Base-by-base conservation (phyloP, 2,329 filamentous ascomycete genomes). In the Phaeosphaeriaceae sp. region DNA sequence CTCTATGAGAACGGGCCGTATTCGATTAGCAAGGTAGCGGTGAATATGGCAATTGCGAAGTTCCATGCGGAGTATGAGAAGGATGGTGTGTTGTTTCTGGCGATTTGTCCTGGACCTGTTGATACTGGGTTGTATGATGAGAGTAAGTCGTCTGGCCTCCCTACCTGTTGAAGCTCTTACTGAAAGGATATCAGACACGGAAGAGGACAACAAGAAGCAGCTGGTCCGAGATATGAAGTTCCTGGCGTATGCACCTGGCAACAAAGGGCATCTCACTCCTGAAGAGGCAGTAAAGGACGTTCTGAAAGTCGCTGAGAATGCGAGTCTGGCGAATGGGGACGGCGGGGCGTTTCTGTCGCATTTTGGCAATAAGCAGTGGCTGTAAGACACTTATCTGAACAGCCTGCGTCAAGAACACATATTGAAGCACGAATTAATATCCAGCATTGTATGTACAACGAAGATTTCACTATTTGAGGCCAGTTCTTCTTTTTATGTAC, bases 291-390 rank as follows among this genome's bases (percentile, higher is more conserved):
- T 80, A 21, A 61, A 59, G 33, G 54, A 54, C 22, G 66, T 78
- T 42, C 51, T 75, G 27, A 56, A 67, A 9, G 65, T 77, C 1
- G 65, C 72, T 33, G 67, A 81, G 7, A 76, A 72, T 31, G 71
- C 78, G 1, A 84, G 77, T 25, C 70, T 86, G 9, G 80, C 82
- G 48, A 76, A 69, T 41, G 82, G 81, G 0, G 63, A 81, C 63
- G 84, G 78, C 1, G 86, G 86, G 2, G 70, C 75, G 0, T 86
- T 85, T 63, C 61, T 88, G 1, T 85, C 84, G 25, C 85, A 89
- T 36, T 65, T 79, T 55, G 84, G 85, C 3, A 84, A 78, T 61
- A 82, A 84, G 71, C 77, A 82, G 53, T 87, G 84, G 84, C 46
- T 86, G 9, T 86, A 45, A 17, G 3, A 19, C 7, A 9, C 21